A percentile compares a stretch with the other conserved stretches of the same genome.
Conservation (phyloP, 2,329 filamentous ascomycete species). For the Trichoderma sp. region DNA sequence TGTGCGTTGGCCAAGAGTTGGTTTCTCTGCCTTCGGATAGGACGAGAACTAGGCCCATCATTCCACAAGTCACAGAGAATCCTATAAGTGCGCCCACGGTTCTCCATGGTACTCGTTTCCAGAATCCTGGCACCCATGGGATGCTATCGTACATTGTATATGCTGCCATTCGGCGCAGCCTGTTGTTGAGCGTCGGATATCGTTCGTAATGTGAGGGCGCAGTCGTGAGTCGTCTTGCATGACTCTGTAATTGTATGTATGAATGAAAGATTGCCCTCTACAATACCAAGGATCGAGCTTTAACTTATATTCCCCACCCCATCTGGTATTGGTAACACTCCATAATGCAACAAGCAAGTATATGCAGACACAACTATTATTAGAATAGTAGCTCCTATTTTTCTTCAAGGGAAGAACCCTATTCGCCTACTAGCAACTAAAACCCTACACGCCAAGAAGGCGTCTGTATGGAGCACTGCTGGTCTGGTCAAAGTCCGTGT, state of each 20-base stretch:
- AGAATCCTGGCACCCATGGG: slow-evolving; percentile 13
- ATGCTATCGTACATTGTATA: slow-evolving; percentile 5
- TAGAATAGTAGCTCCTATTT: background rate
- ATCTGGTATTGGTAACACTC: background rate
- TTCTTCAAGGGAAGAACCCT: background rate
- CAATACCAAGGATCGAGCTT: background rate
- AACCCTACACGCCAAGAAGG: background rate
- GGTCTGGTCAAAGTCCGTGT: background rate
- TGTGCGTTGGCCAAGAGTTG: slow-evolving; percentile 7
- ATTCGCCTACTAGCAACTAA: background rate
- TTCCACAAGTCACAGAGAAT: slow-evolving; percentile 4
- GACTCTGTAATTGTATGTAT: background rate
- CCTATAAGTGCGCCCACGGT: background rate
- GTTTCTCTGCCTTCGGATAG: slow-evolving; percentile 14
- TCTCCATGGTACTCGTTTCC: slow-evolving; percentile 16
- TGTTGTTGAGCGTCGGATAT: background rate
- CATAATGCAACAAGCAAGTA: background rate
- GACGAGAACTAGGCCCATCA: slow-evolving; percentile 9
- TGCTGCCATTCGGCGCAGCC: background rate
- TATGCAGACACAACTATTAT: background rate
- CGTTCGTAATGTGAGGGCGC: background rate
- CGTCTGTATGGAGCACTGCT: background rate
- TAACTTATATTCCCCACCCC: background rate
- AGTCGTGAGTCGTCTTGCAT: background rate
- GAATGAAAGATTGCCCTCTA: background rate